Evolutionary conservation across 2,329 filamentous ascomycete genomes (phyloP), one percentile per base, ranked within the genome.

Genomic region (Fusarium solani-melongenae): DNA sequence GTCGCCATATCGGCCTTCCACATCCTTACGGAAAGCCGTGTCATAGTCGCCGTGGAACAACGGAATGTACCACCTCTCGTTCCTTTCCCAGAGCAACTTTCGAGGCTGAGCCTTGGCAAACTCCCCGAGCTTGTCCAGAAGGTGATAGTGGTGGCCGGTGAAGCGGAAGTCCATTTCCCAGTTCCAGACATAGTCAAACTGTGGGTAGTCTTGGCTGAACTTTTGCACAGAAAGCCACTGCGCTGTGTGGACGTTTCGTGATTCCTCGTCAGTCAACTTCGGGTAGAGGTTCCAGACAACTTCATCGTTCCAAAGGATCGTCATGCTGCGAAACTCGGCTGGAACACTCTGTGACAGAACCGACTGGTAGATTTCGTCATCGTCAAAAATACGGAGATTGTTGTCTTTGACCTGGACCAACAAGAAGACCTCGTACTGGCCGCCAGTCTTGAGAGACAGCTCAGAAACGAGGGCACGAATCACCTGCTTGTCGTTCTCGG

Each of bases 91-190:
- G 7, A 94, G 82, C 5, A 91, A 91, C 77, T 91, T 92, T 65
- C 92, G 89, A 10, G 92, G 92, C 80, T 94, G 92, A 69, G 87
- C 87, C 80, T 87, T 88, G 29, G 89, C 89, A 83, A 93, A 94
- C 2, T 86, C 82, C 24, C 84, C 82, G 9, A 94, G 82, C 70
- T 91, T 91, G 74, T 92, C 88, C 49, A 94, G 88, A 73, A 96
- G 89, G 76, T 96, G 92, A 81, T 96, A 95, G 83, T 95, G 92
- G 72, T 96, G 93, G 10, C 94, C 94, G 0, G 91, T 94, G 78
- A 93, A 92, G 56, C 94, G 88, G 34, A 92, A 91, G 78, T 96
- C 93, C 83, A 94, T 93, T 79, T 96, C 94, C 93, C 93, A 95
- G 80, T 96, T 95, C 93, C 94, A 96, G 75, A 94, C 87, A 76